Conservation (phyloP, 495 filamentous ascomycete species). For the Lasiosphaeria miniovina region DNA sequence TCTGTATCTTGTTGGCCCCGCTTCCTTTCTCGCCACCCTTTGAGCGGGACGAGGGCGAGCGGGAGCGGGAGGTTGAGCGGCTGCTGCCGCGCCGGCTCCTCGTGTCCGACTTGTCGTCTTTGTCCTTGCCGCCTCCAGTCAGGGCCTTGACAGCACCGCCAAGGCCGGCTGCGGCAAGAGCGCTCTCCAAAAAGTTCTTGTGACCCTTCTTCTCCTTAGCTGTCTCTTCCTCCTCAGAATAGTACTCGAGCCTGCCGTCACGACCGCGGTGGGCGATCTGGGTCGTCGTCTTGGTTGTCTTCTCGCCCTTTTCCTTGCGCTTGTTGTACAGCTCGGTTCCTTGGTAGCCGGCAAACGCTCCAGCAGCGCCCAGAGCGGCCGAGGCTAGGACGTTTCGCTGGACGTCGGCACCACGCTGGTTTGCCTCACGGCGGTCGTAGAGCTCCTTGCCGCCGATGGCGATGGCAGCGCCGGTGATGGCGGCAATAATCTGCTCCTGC, state of each 20-base stretch:
- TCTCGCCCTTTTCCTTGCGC: conserved; percentile 45
- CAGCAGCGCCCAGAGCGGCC: conserved; percentile 53
- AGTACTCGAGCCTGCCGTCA: conserved; percentile 48
- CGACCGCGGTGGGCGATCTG: conserved; percentile 40
- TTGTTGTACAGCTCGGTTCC: conserved; percentile 56
- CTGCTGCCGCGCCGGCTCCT: conserved; percentile 51
- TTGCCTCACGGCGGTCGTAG: conserved; percentile 53
- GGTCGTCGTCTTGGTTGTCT: conserved; percentile 30
- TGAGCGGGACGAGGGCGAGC: conserved; percentile 48
- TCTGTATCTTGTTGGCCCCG: conserved; percentile 66
- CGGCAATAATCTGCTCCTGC: conserved; percentile 59
- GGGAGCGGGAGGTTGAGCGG: conserved; percentile 45
- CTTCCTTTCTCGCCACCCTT: conserved; percentile 37
- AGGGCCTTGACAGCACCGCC: conserved; percentile 58
- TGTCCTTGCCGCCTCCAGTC: conserved; percentile 39
- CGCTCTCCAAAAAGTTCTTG: conserved; percentile 73
- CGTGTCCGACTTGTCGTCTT: conserved; percentile 52
- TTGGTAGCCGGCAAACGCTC: conserved; percentile 52
- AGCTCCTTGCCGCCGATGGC: conserved; percentile 55
- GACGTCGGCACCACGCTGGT: conserved; percentile 39
- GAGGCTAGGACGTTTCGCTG: conserved; percentile 51
- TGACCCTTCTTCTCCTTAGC: conserved; percentile 49
- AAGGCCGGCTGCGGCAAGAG: conserved; percentile 63
- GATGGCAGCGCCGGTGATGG: conserved; percentile 49
- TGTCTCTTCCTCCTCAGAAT: conserved; percentile 52